Evolutionary conservation across 495 filamentous ascomycete genomes (phyloP), one percentile per base, ranked within the genome.

Genomic region (Cudoniella acicularis): DNA sequence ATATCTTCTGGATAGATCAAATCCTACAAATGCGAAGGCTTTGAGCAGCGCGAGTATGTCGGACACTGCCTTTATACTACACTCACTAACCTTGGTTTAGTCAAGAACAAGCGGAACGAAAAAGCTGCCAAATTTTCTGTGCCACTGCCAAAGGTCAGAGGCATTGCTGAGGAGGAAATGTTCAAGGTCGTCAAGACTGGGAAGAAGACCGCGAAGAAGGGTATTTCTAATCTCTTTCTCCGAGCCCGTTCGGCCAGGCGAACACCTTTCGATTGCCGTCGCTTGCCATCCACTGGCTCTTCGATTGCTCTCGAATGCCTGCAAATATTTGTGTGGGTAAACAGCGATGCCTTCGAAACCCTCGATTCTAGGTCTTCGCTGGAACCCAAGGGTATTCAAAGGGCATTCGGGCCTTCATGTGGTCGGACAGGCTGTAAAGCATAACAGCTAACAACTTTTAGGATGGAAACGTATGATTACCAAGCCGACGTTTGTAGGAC

Each of bases 111-210:
- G 70, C 78, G 92, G n/a, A 79, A 81, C 52, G 92, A 96, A 75
- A 96, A 95, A 81, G 91, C 91, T 18, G 94, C 94, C 18, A 91
- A 95, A 72, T 99, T 96, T 69, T 83, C 81, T 42, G 94, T 99
- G 49, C 94, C 94, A 10, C 71, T 99, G 69, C 94, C 95, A 16
- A 97, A 96, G 76, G 93, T 98, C 26, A 79, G 87, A 67, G 95
- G 94, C 60, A 96, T 97, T 66, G 84, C 83, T 62, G 92, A 98
- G 78, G 92, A 96, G 79, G 95, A 99, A 77, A 93, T 97, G 86
- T 99, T 99, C 79, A 92, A 91, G 78, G 92, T 96, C 40, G 85
- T 99, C 68, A 94, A 93, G 77, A 99, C 94, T 57, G 95, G 94
- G 62, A 74, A 74, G 63, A 77, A 84, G 74, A 75, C 75, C 2